A percentile compares a stretch with the other conserved stretches of the same genome.
phyloP scores from a whole-genome alignment of 345 rosid species.

The Lagerstroemia speciosa region DNA sequence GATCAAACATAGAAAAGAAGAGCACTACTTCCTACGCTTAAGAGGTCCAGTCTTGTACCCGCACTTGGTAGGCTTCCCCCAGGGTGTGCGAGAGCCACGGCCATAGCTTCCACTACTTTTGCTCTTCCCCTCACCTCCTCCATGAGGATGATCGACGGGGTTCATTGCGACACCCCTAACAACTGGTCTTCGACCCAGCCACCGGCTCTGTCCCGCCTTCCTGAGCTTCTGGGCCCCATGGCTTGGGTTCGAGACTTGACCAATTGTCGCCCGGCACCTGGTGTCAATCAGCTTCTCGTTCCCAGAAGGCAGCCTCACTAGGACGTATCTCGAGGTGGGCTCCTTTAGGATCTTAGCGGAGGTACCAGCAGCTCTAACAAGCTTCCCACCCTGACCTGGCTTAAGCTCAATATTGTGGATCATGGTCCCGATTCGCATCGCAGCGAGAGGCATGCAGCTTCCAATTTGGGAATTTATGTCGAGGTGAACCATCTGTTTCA shows the following conservation, averaged over 20 bases:
- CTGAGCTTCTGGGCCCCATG: slow-evolving; percentile 52
- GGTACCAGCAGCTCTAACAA: slow-evolving; percentile 82
- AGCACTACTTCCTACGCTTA: slow-evolving; percentile 36
- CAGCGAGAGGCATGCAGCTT: slow-evolving; percentile 72
- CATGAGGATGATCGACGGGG: slow-evolving; percentile 93
- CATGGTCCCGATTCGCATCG: slow-evolving; percentile 84
- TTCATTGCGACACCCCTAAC: slow-evolving; percentile 87
- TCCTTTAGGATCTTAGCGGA: slow-evolving; percentile 78
- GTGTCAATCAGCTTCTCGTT: slow-evolving; percentile 52
- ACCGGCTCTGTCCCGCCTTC: slow-evolving; percentile 82
- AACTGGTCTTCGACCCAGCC: slow-evolving; percentile 74
- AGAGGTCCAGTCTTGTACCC: slow-evolving; percentile 59
- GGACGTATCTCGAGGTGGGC: slow-evolving; percentile 41
- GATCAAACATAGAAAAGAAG: not conserved
- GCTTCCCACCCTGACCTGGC: slow-evolving; percentile 79
- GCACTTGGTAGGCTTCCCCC: slow-evolving; percentile 87
- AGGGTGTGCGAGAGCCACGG: slow-evolving; percentile 55
- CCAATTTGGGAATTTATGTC: slow-evolving; percentile 83
- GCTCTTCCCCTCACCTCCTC: slow-evolving; percentile 93
- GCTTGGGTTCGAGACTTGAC: slow-evolving; percentile 56
- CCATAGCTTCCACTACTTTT: slow-evolving; percentile 74
- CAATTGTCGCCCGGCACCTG: slow-evolving; percentile 68
- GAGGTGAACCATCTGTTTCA: slow-evolving; percentile 50
- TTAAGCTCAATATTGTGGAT: slow-evolving; percentile 87
- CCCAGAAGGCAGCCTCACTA: slow-evolving; percentile 72